These are phyloP conservation scores for Aspergillus vadensis DNA, from an alignment of 2,329 filamentous ascomycete genomes.

Conservation along the genomic window DNA sequence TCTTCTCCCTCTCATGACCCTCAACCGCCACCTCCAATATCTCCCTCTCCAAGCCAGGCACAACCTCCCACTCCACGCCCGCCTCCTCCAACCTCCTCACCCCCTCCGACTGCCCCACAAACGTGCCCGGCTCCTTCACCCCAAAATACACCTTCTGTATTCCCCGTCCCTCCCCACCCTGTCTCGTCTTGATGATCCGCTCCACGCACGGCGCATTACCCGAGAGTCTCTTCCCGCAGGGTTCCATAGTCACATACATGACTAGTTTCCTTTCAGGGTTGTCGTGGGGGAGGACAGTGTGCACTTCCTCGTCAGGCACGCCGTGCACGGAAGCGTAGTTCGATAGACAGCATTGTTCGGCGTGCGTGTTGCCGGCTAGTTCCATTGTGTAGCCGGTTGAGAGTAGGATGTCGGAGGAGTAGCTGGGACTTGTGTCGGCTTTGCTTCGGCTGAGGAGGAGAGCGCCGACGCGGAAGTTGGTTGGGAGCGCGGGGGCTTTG, in stretches of 20 bases:
- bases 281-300: slow-evolving; percentile 43
- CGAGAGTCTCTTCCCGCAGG: slow-evolving; percentile 49
- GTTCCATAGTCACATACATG: slow-evolving; percentile 88
- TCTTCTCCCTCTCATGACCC: slow-evolving; percentile 63
- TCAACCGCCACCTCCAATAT: slow-evolving; percentile 82
- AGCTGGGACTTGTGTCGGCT: slow-evolving; percentile 23
- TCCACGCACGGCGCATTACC: slow-evolving; percentile 65
- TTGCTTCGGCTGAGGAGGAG: slow-evolving; percentile 62
- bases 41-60: slow-evolving; percentile 74
- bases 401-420: slow-evolving; percentile 57
- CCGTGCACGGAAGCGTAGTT: slow-evolving; percentile 57
- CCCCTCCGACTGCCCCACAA: slow-evolving; percentile 80
- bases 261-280: slow-evolving; percentile 51
- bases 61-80: slow-evolving; percentile 72
- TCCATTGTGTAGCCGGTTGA: slow-evolving; percentile 90
- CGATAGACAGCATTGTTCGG: slow-evolving; percentile 86
- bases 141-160: slow-evolving; percentile 84
- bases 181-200: slow-evolving; percentile 63
- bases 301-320: slow-evolving; percentile 38
- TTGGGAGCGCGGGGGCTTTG: slow-evolving; percentile 79
- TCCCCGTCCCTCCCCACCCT: slow-evolving; percentile 54
- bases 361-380: slow-evolving; percentile 89
- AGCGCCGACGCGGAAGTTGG: slow-evolving; percentile 94
- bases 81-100: slow-evolving; percentile 68
- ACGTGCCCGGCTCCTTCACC: slow-evolving; percentile 84